Conservation (phyloP, 2,329 filamentous ascomycete species). For the Rhynchosporium graminicola region DNA sequence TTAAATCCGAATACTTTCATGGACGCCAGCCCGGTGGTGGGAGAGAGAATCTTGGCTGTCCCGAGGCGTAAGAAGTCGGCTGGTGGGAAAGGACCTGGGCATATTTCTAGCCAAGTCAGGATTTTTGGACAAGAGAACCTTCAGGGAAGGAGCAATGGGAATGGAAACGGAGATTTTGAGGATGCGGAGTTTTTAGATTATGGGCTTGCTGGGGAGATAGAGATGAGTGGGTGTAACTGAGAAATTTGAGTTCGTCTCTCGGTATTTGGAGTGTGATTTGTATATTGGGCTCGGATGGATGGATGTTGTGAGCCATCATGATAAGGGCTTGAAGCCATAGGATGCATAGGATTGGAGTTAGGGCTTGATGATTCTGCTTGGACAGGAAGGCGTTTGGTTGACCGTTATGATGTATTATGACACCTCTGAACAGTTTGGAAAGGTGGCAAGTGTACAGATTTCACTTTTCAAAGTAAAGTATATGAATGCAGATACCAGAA, state of each 20-base stretch:
- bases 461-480: neutral
- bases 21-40: constrained; percentile 31
- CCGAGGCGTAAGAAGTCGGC: constrained; percentile 34
- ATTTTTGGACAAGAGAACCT: constrained; percentile 49
- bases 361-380: neutral
- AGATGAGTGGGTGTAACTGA: constrained; percentile 36
- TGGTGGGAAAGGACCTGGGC: constrained; percentile 31
- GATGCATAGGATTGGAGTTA: neutral
- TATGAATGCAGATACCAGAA: neutral
- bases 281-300: neutral
- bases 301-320: neutral
- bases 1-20: neutral
- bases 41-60: constrained; percentile 33
- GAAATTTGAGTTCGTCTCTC: neutral
- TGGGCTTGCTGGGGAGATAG: constrained; percentile 32
- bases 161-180: constrained; percentile 54
- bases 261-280: neutral
- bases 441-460: neutral
- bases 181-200: constrained; percentile 67
- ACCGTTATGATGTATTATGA: neutral
- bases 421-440: neutral
- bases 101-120: constrained; percentile 18
- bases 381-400: no score
- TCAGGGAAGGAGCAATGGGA: constrained; percentile 17
- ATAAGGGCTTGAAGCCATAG: no score